Evolutionary conservation across 352 stramenopile species (phyloP).

Genomic region (Phytopythium boreale): DNA sequence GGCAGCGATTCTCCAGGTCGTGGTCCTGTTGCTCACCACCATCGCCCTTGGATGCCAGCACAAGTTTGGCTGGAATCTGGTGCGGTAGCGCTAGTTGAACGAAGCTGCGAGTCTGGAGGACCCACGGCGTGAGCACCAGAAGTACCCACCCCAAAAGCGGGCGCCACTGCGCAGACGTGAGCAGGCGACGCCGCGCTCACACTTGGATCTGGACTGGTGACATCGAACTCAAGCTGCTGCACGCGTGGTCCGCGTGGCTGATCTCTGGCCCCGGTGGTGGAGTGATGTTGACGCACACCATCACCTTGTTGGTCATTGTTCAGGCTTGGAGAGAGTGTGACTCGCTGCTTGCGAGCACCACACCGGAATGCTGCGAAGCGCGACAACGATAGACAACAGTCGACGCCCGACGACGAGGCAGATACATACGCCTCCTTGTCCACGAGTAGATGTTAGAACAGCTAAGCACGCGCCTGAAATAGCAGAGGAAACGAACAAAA

Average conservation of each 20-base stretch:
- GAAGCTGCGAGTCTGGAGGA: slow-evolving; percentile 30
- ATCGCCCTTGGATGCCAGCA: neutral
- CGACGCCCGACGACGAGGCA: too few species aligned
- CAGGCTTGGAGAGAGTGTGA: neutral
- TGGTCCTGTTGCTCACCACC: neutral
- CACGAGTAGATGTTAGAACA: neutral
- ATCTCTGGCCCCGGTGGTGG: too few species aligned
- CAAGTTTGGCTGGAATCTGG: slow-evolving; percentile 19
- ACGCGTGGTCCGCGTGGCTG: neutral
- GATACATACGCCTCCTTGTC: neutral
- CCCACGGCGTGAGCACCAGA: slow-evolving; percentile 14
- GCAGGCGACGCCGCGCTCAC: neutral
- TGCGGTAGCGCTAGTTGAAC: slow-evolving; percentile 24
- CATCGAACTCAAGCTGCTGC: neutral
- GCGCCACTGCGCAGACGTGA: neutral
- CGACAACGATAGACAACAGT: too few species aligned
- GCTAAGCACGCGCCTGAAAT: neutral
- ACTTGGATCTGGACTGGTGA: neutral
- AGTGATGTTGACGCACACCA: neutral
- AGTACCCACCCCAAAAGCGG: neutral
- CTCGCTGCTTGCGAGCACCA: neutral
- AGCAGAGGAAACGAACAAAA: neutral
- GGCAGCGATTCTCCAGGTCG: slow-evolving; percentile 16
- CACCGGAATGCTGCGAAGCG: too few species aligned
- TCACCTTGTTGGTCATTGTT: neutral